These are phyloP conservation scores for Fusarium clavum DNA, from an alignment of 2,329 filamentous ascomycete genomes.

Conservation along the genomic window DNA sequence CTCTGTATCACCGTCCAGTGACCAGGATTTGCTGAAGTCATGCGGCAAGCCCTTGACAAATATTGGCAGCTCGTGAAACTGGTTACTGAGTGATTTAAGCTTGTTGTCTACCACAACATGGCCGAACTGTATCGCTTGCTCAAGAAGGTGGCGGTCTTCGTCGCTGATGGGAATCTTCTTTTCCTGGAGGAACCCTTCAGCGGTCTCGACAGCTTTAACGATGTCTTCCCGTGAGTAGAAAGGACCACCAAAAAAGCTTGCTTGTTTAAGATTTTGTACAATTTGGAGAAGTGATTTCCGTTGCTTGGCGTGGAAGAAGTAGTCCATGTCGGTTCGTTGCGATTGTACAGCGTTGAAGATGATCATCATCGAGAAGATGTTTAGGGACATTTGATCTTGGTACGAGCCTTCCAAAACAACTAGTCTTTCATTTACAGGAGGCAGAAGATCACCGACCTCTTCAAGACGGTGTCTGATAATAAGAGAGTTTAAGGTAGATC, in stretches of 20 bases:
- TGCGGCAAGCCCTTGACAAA: slow-evolving; percentile 76
- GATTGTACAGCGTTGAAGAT: slow-evolving; percentile 90
- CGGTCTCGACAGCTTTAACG: slow-evolving; percentile 71
- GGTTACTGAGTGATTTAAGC: slow-evolving; percentile 74
- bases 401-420: slow-evolving; percentile 83
- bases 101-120: slow-evolving; percentile 67
- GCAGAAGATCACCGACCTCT: slow-evolving; percentile 77
- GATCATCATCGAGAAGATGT: slow-evolving; percentile 86
- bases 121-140: slow-evolving; percentile 74
- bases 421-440: slow-evolving; percentile 76
- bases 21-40: slow-evolving; percentile 72
- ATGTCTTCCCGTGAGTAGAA: slow-evolving; percentile 77
- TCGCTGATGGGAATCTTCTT: slow-evolving; percentile 67
- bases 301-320: slow-evolving; percentile 86
- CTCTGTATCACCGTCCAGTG: slow-evolving; percentile 66
- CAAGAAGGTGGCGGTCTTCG: slow-evolving; percentile 71
- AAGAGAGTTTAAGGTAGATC: slow-evolving; percentile 77
- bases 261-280: slow-evolving; percentile 82
- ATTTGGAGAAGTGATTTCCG: slow-evolving; percentile 73
- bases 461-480: slow-evolving; percentile 83
- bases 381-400: slow-evolving; percentile 85
- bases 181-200: slow-evolving; percentile 74
- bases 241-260: slow-evolving; percentile 85
- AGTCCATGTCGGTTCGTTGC: slow-evolving; percentile 84
- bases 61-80: slow-evolving; percentile 81